phyloP scores from a whole-genome alignment of 768 basidiomycete genomes.

The Leucocoprinus sp. region DNA sequence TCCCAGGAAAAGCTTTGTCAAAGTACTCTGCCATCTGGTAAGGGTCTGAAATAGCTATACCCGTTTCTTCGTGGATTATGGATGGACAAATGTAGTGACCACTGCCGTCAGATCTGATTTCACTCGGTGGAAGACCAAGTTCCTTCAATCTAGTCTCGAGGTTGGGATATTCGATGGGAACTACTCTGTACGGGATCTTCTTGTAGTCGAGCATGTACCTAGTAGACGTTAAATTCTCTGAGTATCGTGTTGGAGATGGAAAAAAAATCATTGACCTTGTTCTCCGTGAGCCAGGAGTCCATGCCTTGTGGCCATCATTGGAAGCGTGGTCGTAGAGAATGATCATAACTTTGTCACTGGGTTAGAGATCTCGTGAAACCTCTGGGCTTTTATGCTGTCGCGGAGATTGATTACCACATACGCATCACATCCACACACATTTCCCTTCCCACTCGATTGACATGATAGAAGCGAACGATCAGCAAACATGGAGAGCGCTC shows the following conservation, averaged over 20 bases:
- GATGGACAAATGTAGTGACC: slow-evolving; percentile 39
- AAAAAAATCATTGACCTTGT: slow-evolving; percentile 19
- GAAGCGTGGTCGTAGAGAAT: slow-evolving; percentile 32
- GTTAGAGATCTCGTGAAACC: too few relatives aligned
- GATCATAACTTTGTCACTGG: slow-evolving; percentile 14
- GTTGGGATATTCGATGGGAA: slow-evolving; percentile 46
- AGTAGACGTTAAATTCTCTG: background rate
- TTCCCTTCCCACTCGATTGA: too few relatives aligned
- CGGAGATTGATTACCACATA: too few relatives aligned
- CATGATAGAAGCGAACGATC: too few relatives aligned
- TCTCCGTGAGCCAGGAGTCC: slow-evolving; percentile 30
- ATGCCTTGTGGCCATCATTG: slow-evolving; percentile 19
- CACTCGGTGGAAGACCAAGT: slow-evolving; percentile 29
- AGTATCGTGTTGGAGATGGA: background rate
- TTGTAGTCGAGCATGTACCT: slow-evolving; percentile 30
- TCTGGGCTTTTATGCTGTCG: too few relatives aligned
- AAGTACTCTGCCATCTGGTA: slow-evolving; percentile 40
- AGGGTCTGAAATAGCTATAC: slow-evolving; percentile 32
- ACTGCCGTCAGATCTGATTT: slow-evolving; percentile 22
- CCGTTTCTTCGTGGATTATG: slow-evolving; percentile 39
- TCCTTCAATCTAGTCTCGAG: slow-evolving; percentile 29
- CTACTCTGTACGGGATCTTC: slow-evolving; percentile 33
- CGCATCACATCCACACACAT: too few relatives aligned
- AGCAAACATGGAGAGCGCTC: too few relatives aligned
- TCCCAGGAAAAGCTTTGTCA: slow-evolving; percentile 39